Evolutionary conservation across 2,329 filamentous ascomycete genomes (phyloP).

Genomic region (Colletotrichum liriopes): DNA sequence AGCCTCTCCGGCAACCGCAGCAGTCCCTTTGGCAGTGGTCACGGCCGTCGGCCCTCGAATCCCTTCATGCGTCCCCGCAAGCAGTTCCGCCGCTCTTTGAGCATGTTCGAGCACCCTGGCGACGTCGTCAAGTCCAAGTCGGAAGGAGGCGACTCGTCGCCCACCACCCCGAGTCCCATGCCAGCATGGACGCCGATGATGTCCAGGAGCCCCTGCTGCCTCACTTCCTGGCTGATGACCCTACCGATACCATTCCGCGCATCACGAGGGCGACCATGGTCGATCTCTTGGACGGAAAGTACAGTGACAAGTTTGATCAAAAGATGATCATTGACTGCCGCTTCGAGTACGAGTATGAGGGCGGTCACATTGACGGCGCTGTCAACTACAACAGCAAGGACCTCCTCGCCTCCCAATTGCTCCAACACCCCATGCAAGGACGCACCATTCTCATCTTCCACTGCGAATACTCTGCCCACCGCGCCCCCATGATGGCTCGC

Average conservation of each 20-base stretch:
- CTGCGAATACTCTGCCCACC: slow-evolving; percentile 98
- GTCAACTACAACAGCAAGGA: slow-evolving; percentile 99
- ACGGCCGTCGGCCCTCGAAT: slow-evolving; percentile 81
- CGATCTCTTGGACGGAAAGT: slow-evolving; percentile 90
- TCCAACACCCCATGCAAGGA: slow-evolving; percentile 76
- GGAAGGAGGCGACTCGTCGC: slow-evolving; percentile 67
- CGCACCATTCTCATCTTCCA: slow-evolving; percentile 92
- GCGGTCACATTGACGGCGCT: slow-evolving; percentile 93
- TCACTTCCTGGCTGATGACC: slow-evolving; percentile 85
- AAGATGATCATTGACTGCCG: slow-evolving; percentile 95
- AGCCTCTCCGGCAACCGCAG: slow-evolving; percentile 74
- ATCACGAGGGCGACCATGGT: slow-evolving; percentile 88
- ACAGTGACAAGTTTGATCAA: slow-evolving; percentile 81
- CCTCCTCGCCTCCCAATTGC: slow-evolving; percentile 83
- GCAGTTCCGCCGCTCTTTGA: slow-evolving; percentile 91
- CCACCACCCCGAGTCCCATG: slow-evolving; percentile 69
- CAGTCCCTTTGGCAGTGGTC: slow-evolving; percentile 81
- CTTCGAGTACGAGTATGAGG: slow-evolving; percentile 98
- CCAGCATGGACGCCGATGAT: slow-evolving; percentile 89
- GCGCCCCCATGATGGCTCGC: slow-evolving; percentile 96
- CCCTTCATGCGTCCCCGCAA: slow-evolving; percentile 84
- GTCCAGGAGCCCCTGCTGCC: slow-evolving; percentile 82
- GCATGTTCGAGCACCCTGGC: slow-evolving; percentile 96
- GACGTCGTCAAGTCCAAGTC: slow-evolving; percentile 87
- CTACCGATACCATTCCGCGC: slow-evolving; percentile 88